Conservation (phyloP, 2,329 filamentous ascomycete species). For the Harringtonia lauricola region DNA sequence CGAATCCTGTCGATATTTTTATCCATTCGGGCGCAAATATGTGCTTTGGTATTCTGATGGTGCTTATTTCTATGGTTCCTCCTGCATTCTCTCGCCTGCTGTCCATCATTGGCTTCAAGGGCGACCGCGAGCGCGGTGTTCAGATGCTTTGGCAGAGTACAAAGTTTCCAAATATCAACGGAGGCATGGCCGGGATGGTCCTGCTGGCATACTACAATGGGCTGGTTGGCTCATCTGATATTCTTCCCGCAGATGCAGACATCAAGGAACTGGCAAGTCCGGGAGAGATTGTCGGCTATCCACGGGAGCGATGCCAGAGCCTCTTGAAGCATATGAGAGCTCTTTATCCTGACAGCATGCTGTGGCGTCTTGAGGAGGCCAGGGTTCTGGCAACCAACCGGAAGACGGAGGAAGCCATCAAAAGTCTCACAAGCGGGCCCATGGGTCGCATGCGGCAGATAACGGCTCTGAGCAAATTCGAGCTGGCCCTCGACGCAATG, state of each 20-base stretch:
- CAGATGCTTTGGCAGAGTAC: constrained; percentile 85
- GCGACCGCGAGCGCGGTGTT: constrained; percentile 74
- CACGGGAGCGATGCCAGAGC: constrained; percentile 51
- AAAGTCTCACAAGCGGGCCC: constrained; percentile 46
- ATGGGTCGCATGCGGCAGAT: constrained; percentile 78
- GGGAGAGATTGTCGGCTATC: constrained; percentile 58
- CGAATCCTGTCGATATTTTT: constrained; percentile 72
- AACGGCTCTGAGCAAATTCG: constrained; percentile 74
- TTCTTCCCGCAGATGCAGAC: constrained; percentile 55
- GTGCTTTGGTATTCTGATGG: constrained; percentile 76
- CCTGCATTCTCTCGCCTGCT: constrained; percentile 81
- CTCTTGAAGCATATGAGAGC: constrained; percentile 64
- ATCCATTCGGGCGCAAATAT: constrained; percentile 82
- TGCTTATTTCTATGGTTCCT: constrained; percentile 87
- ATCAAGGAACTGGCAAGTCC: constrained; percentile 33
- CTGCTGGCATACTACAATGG: constrained; percentile 83
- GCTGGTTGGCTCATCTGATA: constrained; percentile 77
- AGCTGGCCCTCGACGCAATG: constrained; percentile 68
- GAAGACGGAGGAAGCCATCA: constrained; percentile 55
- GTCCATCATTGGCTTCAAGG: constrained; percentile 81
- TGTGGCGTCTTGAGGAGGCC: constrained; percentile 86
- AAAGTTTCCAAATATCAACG: constrained; percentile 78
- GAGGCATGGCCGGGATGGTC: constrained; percentile 75
- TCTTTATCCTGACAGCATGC: constrained; percentile 68
- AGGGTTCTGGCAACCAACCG: constrained; percentile 59